phyloP scores from a whole-genome alignment of 2,329 filamentous ascomycete genomes.

The Alternaria postmessia region DNA sequence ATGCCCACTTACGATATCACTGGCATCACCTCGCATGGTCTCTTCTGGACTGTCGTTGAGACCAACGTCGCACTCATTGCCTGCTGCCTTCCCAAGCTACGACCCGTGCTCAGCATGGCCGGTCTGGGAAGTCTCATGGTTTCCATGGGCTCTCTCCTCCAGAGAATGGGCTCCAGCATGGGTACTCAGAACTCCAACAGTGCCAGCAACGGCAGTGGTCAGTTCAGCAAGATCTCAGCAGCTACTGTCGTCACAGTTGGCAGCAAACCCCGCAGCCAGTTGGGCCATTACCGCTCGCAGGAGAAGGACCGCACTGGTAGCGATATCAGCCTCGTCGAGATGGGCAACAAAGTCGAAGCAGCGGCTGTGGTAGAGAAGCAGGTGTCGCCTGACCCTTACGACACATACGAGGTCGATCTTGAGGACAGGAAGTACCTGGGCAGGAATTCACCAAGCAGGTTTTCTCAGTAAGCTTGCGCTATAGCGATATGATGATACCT shows the following conservation, averaged over 20 bases:
- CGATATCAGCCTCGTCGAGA: conserved; percentile 13
- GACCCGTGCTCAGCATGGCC: conserved; percentile 6
- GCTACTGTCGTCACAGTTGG: neutral
- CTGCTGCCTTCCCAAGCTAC: conserved; percentile 9
- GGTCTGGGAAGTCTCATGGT: conserved; percentile 4
- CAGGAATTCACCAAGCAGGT: neutral
- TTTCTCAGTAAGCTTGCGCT: neutral
- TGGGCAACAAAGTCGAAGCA: conserved; percentile 3
- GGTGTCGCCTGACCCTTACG: neutral
- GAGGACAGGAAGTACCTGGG: conserved; percentile 2
- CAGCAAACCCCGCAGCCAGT: neutral
- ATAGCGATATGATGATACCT: neutral
- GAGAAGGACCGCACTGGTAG: conserved; percentile 2
- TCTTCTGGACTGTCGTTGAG: conserved; percentile 15
- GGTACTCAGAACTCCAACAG: conserved; percentile 5
- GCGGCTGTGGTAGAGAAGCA: neutral
- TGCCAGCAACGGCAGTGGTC: neutral
- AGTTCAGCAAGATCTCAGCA: conserved; percentile 14
- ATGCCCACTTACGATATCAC: conserved; percentile 18
- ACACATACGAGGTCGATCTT: neutral
- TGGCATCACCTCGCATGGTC: conserved; percentile 13
- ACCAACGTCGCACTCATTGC: conserved; percentile 13
- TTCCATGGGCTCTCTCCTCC: conserved; percentile 12
- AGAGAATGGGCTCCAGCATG: conserved; percentile 10
- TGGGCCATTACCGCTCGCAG: neutral